Evolutionary conservation across 208 protist species (phyloP).

Genomic region (Phytomonas francai): DNA sequence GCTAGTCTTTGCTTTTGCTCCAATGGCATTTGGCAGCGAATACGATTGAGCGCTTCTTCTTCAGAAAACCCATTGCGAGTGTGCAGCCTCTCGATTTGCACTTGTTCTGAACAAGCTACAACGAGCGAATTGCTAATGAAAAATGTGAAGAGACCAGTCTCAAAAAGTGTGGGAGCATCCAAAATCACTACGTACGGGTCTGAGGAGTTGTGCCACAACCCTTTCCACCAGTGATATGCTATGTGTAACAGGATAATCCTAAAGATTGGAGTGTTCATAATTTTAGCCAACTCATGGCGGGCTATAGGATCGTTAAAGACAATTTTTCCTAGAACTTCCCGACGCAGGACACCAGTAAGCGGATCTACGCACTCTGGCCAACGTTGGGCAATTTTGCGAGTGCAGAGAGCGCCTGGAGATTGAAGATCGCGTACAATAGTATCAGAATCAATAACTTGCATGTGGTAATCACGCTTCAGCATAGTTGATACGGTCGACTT

Average conservation of each 20-base stretch:
- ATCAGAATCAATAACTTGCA: constrained; percentile 79
- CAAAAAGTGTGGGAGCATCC: constrained; percentile 83
- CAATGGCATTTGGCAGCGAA: constrained; percentile 75
- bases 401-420: constrained; percentile 44
- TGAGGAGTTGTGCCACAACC: constrained; percentile 15
- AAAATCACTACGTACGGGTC: constrained; percentile 51
- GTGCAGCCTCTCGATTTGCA: constrained; percentile 56
- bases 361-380: constrained; percentile 68
- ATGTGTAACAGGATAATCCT: constrained; percentile 42
- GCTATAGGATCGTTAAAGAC: constrained; percentile 62
- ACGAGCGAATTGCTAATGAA: constrained; percentile 64
- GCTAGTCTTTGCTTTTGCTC: constrained; percentile 50
- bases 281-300: constrained; percentile 44
- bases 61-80: constrained; percentile 36
- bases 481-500: constrained; percentile 79
- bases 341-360: constrained; percentile 53
- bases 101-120: constrained; percentile 48
- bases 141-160: constrained; percentile 69
- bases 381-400: constrained; percentile 41
- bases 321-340: constrained; percentile 53
- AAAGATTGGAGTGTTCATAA: constrained; percentile 84
- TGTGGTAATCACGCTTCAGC: constrained; percentile 37
- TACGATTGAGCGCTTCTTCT: constrained; percentile 49
- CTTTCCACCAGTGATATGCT: constrained; percentile 46
- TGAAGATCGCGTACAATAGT: constrained; percentile 71